Evolutionary conservation across 1,284 basidiomycete genomes (phyloP).

Genomic region (Cryptococcus jaspeensis): DNA sequence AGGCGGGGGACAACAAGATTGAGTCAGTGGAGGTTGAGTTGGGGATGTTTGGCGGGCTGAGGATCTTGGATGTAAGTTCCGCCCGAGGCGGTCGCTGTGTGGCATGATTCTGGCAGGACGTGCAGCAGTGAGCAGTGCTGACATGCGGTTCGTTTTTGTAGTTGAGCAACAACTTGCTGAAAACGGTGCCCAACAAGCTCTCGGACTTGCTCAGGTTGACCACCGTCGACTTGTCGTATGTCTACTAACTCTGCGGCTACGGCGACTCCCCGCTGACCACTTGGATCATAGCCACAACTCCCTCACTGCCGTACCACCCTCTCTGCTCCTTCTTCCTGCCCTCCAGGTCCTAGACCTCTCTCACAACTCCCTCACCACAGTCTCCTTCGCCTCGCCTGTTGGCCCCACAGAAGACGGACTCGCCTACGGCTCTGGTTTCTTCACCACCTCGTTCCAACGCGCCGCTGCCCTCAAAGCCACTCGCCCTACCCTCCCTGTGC

Average conservation of each 20-base stretch:
- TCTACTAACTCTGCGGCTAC: not conserved
- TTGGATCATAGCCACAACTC: conserved; percentile 33
- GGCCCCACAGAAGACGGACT: conserved; percentile 43
- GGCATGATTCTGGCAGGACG: not conserved
- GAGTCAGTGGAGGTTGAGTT: conserved; percentile 42
- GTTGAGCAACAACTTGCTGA: conserved; percentile 39
- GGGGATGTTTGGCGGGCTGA: conserved; percentile 47
- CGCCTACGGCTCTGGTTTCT: conserved; percentile 45
- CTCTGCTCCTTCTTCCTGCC: conserved; percentile 43
- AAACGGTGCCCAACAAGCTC: conserved; percentile 37
- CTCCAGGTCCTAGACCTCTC: conserved; percentile 44
- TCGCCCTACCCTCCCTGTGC: conserved; percentile 28
- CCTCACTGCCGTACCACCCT: conserved; percentile 35
- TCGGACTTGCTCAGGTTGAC: conserved; percentile 46
- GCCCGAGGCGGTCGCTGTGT: not conserved
- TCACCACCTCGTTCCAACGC: conserved; percentile 42
- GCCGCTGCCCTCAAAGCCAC: conserved; percentile 21
- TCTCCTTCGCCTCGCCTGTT: conserved; percentile 39
- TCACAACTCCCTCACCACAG: conserved; percentile 35
- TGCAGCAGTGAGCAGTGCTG: not conserved
- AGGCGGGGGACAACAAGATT: conserved; percentile 37
- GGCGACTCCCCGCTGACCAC: not conserved
- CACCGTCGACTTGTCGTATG: conserved; percentile 46
- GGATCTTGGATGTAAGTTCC: conserved; percentile 44
- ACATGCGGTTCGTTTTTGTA: conserved; percentile 9